A percentile compares a stretch with the other conserved stretches of the same genome.
Evolutionary conservation across 2,329 filamentous ascomycete genomes (phyloP).

Genomic region (Colletotrichum sp.): DNA sequence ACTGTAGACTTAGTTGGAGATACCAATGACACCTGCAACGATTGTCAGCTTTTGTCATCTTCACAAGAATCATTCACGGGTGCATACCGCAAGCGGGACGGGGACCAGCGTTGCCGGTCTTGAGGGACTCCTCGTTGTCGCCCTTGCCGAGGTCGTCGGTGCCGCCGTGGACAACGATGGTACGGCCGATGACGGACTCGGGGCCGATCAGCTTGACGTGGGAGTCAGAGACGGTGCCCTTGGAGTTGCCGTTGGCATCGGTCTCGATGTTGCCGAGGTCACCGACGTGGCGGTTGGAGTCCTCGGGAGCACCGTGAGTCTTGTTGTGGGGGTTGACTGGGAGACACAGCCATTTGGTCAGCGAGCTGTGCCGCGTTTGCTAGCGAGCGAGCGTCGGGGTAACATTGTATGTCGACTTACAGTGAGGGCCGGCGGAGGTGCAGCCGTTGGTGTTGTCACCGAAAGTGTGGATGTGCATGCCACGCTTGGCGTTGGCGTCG

Average conservation of each 20-base stretch:
- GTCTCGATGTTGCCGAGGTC: conserved; percentile 98
- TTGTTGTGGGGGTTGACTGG: conserved; percentile 94
- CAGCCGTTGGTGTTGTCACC: conserved; percentile 99
- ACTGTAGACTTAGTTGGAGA: conserved; percentile 65
- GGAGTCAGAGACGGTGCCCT: conserved; percentile 80
- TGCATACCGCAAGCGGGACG: conserved; percentile 91
- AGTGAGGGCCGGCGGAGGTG: conserved; percentile 97
- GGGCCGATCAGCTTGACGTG: conserved; percentile 95
- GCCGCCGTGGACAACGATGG: conserved; percentile 91
- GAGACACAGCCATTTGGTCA: neutral
- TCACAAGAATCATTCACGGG: neutral
- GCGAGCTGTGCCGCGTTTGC: neutral
- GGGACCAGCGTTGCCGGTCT: conserved; percentile 93
- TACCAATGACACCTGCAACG: conserved; percentile 79
- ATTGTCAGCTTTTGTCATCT: neutral
- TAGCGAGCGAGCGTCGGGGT: neutral
- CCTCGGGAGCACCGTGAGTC: conserved; percentile 85
- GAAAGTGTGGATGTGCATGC: conserved; percentile 98
- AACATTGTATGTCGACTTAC: conserved; percentile 57
- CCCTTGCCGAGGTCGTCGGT: conserved; percentile 97
- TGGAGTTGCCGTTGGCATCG: conserved; percentile 87
- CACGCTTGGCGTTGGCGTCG: conserved; percentile 94
- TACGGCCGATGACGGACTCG: conserved; percentile 93
- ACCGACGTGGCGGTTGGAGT: conserved; percentile 90
- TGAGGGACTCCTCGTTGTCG: conserved; percentile 91